Percentiles rank a stretch among this genome's conserved stretches.
Evolutionary conservation across 2,329 filamentous ascomycete species (phyloP).

Genomic region (Fusarium concolor): DNA sequence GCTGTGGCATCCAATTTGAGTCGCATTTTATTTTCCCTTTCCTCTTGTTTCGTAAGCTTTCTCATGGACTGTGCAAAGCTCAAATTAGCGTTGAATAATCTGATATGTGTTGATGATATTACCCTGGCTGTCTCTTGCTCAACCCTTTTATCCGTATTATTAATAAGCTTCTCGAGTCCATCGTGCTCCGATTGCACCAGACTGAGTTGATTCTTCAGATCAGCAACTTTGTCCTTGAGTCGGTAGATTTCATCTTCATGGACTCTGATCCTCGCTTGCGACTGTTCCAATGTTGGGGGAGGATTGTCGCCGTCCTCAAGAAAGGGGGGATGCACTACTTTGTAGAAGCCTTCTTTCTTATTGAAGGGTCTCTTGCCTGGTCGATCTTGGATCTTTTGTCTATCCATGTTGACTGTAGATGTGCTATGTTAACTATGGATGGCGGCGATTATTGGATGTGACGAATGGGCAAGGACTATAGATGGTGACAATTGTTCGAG

Average conservation of each 20-base stretch:
- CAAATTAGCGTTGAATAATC: no score
- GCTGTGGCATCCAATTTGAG: no score
- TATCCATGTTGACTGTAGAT: background rate
- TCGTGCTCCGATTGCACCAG: background rate
- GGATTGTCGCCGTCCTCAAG: fast-evolving
- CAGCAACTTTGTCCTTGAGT: background rate
- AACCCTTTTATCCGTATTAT: no score
- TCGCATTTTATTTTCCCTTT: no score
- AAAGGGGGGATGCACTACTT: no score
- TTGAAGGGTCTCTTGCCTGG: background rate
- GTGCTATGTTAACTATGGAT: background rate
- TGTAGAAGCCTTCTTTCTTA: background rate
- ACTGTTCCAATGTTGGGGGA: background rate
- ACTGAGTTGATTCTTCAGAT: background rate
- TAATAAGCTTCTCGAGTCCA: background rate
- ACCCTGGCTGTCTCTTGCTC: no score
- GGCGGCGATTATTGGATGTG: background rate
- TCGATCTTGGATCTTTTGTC: background rate
- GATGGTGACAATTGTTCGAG: no score
- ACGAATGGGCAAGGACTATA: background rate
- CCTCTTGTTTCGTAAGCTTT: no score
- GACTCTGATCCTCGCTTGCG: background rate
- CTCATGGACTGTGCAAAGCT: no score
- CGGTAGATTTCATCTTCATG: background rate
- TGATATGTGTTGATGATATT: no score